A percentile compares a stretch with the other conserved stretches of the same genome.
Conservation (phyloP, 768 basidiomycete genomes). For the Dioszegia hungarica region DNA sequence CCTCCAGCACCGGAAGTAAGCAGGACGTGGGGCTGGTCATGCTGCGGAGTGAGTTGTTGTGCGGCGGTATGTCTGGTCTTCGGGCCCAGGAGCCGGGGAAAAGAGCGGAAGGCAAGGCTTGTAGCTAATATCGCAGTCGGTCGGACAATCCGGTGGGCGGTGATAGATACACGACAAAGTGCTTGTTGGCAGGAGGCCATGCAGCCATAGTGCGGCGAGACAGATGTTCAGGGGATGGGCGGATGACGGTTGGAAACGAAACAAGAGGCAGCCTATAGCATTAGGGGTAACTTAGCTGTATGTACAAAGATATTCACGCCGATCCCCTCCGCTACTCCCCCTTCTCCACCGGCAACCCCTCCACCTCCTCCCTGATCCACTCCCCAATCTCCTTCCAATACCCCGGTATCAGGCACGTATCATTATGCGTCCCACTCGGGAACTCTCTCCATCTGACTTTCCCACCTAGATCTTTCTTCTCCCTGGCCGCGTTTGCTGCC, state of each 20-base stretch:
- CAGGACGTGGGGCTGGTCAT: not conserved
- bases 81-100: too few relatives aligned
- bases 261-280: too few relatives aligned
- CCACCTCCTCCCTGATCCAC: slow-evolving; percentile 43
- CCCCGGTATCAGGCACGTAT: slow-evolving; percentile 49
- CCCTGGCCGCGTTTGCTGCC: too few relatives aligned
- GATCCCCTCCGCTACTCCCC: not conserved
- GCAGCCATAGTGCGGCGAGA: too few relatives aligned
- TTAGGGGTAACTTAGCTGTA: too few relatives aligned
- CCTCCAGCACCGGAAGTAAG: not conserved
- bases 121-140: too few relatives aligned
- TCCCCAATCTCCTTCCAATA: slow-evolving; percentile 49
- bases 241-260: too few relatives aligned
- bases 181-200: too few relatives aligned
- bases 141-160: too few relatives aligned
- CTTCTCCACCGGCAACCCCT: not conserved
- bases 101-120: too few relatives aligned
- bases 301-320: not conserved
- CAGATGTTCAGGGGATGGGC: too few relatives aligned
- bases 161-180: too few relatives aligned
- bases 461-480: slow-evolving; percentile 26
- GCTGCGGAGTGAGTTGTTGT: not conserved
- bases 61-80: not conserved
- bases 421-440: slow-evolving; percentile 50
- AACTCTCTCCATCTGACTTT: slow-evolving; percentile 46